phyloP scores from a whole-genome alignment of 495 filamentous ascomycete genomes.

The Aspergillus campestris region DNA sequence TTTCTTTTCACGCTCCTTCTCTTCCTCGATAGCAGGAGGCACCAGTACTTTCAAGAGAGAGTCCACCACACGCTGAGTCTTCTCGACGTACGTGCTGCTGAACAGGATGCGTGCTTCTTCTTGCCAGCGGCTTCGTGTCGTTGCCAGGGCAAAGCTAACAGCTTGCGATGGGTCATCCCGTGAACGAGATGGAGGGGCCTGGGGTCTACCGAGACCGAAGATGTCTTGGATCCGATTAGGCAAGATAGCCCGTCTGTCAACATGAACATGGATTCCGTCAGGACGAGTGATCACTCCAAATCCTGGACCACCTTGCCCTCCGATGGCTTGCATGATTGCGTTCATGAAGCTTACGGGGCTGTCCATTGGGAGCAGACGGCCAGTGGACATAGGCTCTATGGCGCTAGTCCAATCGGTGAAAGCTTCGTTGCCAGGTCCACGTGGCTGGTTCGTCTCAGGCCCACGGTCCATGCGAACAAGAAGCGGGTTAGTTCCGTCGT shows the following conservation, averaged over 20 bases:
- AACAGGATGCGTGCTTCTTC: conserved; percentile 87
- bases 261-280: conserved; percentile 51
- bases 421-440: conserved; percentile 23
- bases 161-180: conserved; percentile 56
- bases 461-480: conserved; percentile 41
- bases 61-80: conserved; percentile 60
- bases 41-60: conserved; percentile 67
- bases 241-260: conserved; percentile 40
- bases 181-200: conserved; percentile 32
- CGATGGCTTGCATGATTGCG: conserved; percentile 51
- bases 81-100: conserved; percentile 57
- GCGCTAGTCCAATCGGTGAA: conserved; percentile 51
- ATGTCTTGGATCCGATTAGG: conserved; percentile 50
- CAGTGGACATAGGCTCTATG: conserved; percentile 39
- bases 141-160: conserved; percentile 59
- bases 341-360: conserved; percentile 57
- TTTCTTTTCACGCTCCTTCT: conserved; percentile 51
- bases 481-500: conserved; percentile 79
- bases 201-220: conserved; percentile 43
- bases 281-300: conserved; percentile 49
- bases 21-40: conserved; percentile 74
- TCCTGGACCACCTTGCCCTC: conserved; percentile 38
- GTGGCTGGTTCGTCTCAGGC: conserved; percentile 24
- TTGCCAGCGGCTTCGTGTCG: conserved; percentile 72
- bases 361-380: conserved; percentile 44